A percentile compares a stretch with the other conserved stretches of the same genome.
These are phyloP conservation scores for Arctium lappa DNA, from an alignment of 129 eudicot genomes.

Conservation along the genomic window DNA sequence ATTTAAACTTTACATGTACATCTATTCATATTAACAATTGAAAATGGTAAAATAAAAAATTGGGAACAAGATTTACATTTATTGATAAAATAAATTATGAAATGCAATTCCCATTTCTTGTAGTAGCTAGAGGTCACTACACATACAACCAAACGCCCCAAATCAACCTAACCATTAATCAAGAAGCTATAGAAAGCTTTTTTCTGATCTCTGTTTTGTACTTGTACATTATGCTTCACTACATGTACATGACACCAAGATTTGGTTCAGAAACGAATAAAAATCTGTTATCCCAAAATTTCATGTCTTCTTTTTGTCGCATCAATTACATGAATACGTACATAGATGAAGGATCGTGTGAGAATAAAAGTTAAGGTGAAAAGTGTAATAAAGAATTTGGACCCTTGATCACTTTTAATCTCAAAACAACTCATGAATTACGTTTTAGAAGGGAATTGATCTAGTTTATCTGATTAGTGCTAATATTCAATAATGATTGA, in stretches of 20 bases:
- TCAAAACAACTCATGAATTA: no score
- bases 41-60: neutral
- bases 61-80: constrained; percentile 11
- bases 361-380: no score
- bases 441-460: no score
- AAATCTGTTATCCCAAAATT: neutral
- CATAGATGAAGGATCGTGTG: no score
- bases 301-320: neutral
- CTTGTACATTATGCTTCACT: neutral
- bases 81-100: neutral
- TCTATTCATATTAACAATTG: neutral
- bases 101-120: constrained; percentile 3
- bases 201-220: neutral
- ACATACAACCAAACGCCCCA: constrained; percentile 19
- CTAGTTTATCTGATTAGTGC: no score
- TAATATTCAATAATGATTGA: no score
- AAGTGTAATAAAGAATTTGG: no score
- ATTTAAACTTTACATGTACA: neutral
- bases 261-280: neutral
- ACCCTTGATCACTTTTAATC: no score
- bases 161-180: constrained; percentile 12
- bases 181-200: neutral
- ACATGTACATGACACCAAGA: neutral
- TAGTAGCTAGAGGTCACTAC: constrained; percentile 18
- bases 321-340: neutral